Evolutionary conservation across 164 flowering plant genomes (phyloP).

Genomic region (Hamamelis virginiana): DNA sequence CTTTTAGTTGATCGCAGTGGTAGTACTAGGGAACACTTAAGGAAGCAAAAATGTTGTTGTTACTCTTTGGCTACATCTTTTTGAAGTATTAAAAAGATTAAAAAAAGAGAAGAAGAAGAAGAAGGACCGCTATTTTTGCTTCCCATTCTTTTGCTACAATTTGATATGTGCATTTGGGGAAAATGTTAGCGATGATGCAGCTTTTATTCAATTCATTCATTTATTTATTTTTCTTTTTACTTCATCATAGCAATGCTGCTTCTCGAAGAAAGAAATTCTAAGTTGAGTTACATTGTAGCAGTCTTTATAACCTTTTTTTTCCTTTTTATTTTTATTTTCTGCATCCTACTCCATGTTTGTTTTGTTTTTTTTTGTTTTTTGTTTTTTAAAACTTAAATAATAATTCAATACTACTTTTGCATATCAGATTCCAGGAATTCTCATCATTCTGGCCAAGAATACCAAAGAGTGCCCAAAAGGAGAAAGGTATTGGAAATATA

Average conservation of each 20-base stretch:
- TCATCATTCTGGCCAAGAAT: constrained; percentile 23
- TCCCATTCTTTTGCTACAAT: background rate
- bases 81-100: background rate
- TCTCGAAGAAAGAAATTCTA: no score
- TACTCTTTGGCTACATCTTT: background rate
- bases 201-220: no score
- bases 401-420: background rate
- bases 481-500: constrained; percentile 54
- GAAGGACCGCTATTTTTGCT: background rate
- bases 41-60: background rate
- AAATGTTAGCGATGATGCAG: no score
- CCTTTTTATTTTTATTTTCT: no score
- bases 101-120: no score
- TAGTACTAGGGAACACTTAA: background rate
- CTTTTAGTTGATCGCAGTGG: background rate
- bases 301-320: no score
- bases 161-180: background rate
- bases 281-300: no score
- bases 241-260: no score
- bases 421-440: constrained; percentile 28
- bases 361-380: no score
- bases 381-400: no score
- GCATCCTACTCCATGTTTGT: no score
- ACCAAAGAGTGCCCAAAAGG: constrained; percentile 43
- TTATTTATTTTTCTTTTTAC: no score